Conservation (phyloP, 2,329 filamentous ascomycete species). For the Davidsoniella eucalypti region DNA sequence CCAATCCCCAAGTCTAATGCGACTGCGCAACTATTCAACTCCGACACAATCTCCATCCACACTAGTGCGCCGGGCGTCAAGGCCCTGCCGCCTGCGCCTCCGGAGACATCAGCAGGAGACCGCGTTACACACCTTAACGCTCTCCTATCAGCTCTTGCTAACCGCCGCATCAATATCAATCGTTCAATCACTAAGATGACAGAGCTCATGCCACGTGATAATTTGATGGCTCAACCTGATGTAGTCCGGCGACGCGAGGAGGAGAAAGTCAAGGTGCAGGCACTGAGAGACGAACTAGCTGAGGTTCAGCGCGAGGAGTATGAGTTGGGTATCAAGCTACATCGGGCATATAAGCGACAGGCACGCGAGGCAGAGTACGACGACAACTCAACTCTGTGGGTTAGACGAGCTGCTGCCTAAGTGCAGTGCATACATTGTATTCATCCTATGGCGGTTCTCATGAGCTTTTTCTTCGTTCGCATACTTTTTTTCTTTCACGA, state of each 20-base stretch:
- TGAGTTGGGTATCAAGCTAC: slow-evolving; percentile 58
- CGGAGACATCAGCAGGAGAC: slow-evolving; percentile 41
- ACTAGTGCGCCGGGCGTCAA: slow-evolving; percentile 26
- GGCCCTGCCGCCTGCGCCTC: slow-evolving; percentile 42
- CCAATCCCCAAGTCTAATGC: slow-evolving; percentile 5
- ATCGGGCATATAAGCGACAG: slow-evolving; percentile 57
- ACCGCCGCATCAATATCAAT: slow-evolving; percentile 55
- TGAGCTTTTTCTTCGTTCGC: too few relatives aligned
- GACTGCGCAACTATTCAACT: slow-evolving; percentile 8
- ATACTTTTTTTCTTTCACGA: too few relatives aligned
- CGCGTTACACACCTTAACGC: slow-evolving; percentile 52
- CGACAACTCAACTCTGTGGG: slow-evolving; percentile 52
- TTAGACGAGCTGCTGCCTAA: slow-evolving; percentile 42
- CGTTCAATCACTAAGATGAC: slow-evolving; percentile 62
- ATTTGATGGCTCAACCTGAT: slow-evolving; percentile 48
- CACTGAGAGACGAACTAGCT: slow-evolving; percentile 47
- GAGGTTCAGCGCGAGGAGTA: slow-evolving; percentile 64
- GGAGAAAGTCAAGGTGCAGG: slow-evolving; percentile 50
- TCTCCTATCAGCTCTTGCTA: slow-evolving; percentile 45
- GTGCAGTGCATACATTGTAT: neutral
- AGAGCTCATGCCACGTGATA: slow-evolving; percentile 57
- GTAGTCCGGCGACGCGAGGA: slow-evolving; percentile 38
- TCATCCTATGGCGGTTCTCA: too few relatives aligned
- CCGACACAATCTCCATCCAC: slow-evolving; percentile 12
- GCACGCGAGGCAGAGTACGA: slow-evolving; percentile 51